Evolutionary conservation across 371 early-diverging fungal species (phyloP), one percentile per base, ranked within the genome.

Genomic region (Thermomucor indicae-seudaticae): DNA sequence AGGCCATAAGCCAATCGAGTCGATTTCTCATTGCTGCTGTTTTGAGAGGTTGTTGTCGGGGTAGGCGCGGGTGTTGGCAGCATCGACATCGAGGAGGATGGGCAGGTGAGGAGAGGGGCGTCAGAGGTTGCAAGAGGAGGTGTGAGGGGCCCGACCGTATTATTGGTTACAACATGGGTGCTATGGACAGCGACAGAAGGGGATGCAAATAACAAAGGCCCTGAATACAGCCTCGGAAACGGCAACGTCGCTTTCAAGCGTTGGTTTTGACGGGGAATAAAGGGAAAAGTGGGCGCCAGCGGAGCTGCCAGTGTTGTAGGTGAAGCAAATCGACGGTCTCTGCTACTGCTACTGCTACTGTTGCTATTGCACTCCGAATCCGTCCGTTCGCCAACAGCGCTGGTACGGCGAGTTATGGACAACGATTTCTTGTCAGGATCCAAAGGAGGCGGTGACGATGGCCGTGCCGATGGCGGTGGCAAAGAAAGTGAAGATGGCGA

Each of bases 61-160:
- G 49, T 35, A 5, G 49, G 49, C 39, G 39, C 11, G 8, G 32
- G 25, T 19, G 49, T 24, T 29, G 45, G 30, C 19, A 45, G 11
- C 12, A 23, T 41, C 20, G 51, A 42, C 5, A 27, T 20, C 16
- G 40, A 50, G 12, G 40, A 30, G 14, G 28, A 28, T 25, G 40
- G 6, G n/a, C 20, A 17, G 20, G 49, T 8, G 25, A 27, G 17
- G 19, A 32, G 24, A 12, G 30, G 22, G 31, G 24, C 40, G n/a
- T 50, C 19, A 28, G 22, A 39, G 22, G 43, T 44, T n/a, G n/a
- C n/a, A 16, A 51, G 27, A 37, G 28, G 49, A 22, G 49, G 49
- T 25, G 49, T 43, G 24, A 43, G 17, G 16, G 43, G 43, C 16
- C 43, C 43, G 17, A 43, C 20, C 17, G 17, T 37, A 20, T 37